phyloP scores from a whole-genome alignment of 257 asterid species.

The Nicotiana otophora region DNA sequence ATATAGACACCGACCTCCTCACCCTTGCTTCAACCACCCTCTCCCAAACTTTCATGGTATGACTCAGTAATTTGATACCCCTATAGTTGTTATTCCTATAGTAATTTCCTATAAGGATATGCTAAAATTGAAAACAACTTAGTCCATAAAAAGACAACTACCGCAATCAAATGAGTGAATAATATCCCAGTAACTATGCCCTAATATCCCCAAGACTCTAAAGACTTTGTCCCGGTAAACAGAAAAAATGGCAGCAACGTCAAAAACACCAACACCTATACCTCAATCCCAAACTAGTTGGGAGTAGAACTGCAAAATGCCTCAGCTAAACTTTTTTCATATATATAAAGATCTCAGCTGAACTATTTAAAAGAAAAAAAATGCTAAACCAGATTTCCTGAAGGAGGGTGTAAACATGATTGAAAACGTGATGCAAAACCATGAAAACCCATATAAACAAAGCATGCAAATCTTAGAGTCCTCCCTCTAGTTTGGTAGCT shows the following conservation, averaged over 20 bases:
- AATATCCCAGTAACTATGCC: not conserved
- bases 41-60: too few species aligned
- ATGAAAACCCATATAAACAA: not conserved
- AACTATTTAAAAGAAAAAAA: not conserved
- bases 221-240: not conserved
- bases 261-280: not conserved
- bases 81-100: too few species aligned
- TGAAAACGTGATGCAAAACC: not conserved
- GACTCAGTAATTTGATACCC: too few species aligned
- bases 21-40: too few species aligned
- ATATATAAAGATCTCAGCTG: not conserved
- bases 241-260: not conserved
- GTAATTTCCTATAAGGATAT: not conserved
- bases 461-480: not conserved
- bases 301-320: not conserved
- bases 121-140: not conserved
- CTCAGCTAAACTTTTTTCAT: not conserved
- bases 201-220: not conserved
- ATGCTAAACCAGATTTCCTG: not conserved
- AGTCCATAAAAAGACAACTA: not conserved
- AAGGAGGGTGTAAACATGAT: not conserved
- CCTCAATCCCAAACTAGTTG: not conserved
- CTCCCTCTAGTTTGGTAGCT: not conserved
- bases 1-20: too few species aligned
- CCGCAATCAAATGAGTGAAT: not conserved